A percentile compares a stretch with the other conserved stretches of the same genome.
phyloP scores from a whole-genome alignment of 306 rosid genomes.

The Lathyrus sativus region DNA sequence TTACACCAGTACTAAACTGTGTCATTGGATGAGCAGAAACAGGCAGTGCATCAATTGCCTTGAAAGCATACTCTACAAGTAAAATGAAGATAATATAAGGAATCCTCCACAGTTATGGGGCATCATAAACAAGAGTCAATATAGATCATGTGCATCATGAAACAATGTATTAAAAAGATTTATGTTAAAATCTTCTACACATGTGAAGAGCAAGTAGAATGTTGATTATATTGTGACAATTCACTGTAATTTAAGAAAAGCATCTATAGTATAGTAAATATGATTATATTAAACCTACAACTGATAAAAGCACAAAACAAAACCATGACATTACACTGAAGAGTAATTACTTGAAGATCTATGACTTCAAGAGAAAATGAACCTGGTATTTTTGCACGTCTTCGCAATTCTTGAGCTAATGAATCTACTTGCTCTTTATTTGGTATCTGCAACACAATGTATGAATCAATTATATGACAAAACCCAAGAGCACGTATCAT shows the following conservation, averaged over 20 bases:
- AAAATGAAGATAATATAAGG: slow-evolving; percentile 32
- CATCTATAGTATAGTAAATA: slow-evolving; percentile 14
- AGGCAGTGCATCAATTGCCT: slow-evolving; percentile 93
- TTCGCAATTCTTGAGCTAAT: slow-evolving; percentile 75
- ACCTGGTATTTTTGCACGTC: slow-evolving; percentile 92
- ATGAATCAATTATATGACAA: slow-evolving; percentile 29
- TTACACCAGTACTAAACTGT: slow-evolving; percentile 88
- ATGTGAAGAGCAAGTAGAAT: slow-evolving; percentile 23
- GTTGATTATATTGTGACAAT: not conserved
- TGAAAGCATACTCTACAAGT: slow-evolving; percentile 79
- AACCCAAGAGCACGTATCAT: slow-evolving; percentile 14
- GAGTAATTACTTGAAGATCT: slow-evolving; percentile 27
- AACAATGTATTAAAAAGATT: slow-evolving; percentile 15
- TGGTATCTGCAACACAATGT: slow-evolving; percentile 63
- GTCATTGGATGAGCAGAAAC: slow-evolving; percentile 93
- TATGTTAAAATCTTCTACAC: slow-evolving; percentile 7
- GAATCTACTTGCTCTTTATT: slow-evolving; percentile 90
- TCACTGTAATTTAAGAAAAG: slow-evolving; percentile 17
- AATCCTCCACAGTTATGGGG: slow-evolving; percentile 25
- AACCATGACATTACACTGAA: slow-evolving; percentile 20
- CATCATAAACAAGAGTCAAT: slow-evolving; percentile 19
- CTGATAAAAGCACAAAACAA: slow-evolving; percentile 2
- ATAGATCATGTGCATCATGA: slow-evolving; percentile 18
- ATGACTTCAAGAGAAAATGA: slow-evolving; percentile 32
- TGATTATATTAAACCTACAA: slow-evolving; percentile 14